Evolutionary conservation across 208 protist species (phyloP), one percentile per base, ranked within the genome.

Genomic region (Crithidia brevicula): DNA sequence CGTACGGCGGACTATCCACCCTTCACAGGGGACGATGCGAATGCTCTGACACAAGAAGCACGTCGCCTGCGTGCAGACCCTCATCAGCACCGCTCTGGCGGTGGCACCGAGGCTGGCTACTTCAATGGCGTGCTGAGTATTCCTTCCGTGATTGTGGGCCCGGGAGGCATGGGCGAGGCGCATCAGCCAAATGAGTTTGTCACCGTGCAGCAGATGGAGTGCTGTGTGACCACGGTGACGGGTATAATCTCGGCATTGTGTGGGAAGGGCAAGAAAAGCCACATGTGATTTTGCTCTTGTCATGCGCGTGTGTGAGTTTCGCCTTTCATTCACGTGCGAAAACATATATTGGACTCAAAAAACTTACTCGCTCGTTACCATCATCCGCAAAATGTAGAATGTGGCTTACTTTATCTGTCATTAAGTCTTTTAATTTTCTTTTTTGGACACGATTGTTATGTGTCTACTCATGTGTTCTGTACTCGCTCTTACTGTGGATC

Each of bases 181-280:
- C 74, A 81, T 57, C 47, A 76, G 51, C 30, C 80, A 2, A 83
- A 88, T 67, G 82, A 88, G 58, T 81, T 71, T 61, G 64, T 74
- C 1, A 28, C 45, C 8, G 46, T 52, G 46, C 20, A 52, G 22
- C 20, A 30, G 46, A 23, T 52, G 46, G 46, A 52, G 10, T 40
- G 36, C 36, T 40, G 36, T 40, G 36, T 16, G 36, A 40, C 10
- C 10, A 40, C 36, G 36, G 36, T 40, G 36, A 40, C 36, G 15
- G 36, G 10, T 7, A 40, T 40, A 13, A 40, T 40, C 36, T 16
- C 36, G 36, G 8, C 36, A 16, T 13, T 40, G 10, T 40, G 36
- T 13, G 36, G 36, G 10, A 40, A 0, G 10, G 10, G 15, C 36
- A 40, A 40, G 15, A 40, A 7, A 7, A 40, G 36, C 36, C 36